Evolutionary conservation across 805 yeast genomes (phyloP).

Genomic region (Ogataea zsoltii): DNA sequence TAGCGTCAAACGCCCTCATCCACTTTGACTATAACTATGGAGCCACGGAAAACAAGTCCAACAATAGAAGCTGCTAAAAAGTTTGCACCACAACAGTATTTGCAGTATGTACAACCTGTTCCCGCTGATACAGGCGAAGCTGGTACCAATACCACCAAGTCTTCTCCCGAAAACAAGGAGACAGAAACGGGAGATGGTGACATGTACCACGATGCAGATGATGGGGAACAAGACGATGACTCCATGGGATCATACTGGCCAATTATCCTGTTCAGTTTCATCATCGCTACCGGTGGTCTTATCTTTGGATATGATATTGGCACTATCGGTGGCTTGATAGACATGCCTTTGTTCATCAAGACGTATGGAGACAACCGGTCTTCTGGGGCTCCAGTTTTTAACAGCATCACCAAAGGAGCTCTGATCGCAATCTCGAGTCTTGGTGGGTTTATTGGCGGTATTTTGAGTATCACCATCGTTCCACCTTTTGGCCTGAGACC

Average conservation of each 20-base stretch:
- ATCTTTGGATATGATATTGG: slow-evolving; percentile 41
- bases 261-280: slow-evolving; percentile 24
- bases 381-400: slow-evolving; percentile 10
- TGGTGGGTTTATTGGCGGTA: slow-evolving; percentile 36
- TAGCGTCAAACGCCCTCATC: no score
- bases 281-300: slow-evolving; percentile 35
- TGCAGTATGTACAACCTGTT: slow-evolving; percentile 1
- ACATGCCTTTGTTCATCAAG: slow-evolving; percentile 28
- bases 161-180: not conserved
- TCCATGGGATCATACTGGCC: slow-evolving; percentile 23
- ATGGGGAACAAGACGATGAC: slow-evolving; percentile 10
- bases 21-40: not conserved
- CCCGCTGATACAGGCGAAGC: not conserved
- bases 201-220: slow-evolving; percentile 3
- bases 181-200: not conserved
- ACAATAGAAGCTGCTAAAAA: not conserved
- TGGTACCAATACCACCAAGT: not conserved
- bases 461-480: slow-evolving; percentile 25
- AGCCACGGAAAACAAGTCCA: not conserved
- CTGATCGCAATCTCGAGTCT: slow-evolving; percentile 32
- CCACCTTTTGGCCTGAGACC: slow-evolving; percentile 29
- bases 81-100: not conserved
- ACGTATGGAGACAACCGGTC: slow-evolving; percentile 26
- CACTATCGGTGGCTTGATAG: slow-evolving; percentile 36
- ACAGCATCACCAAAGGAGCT: slow-evolving; percentile 31